Base-by-base conservation (phyloP, 2,329 filamentous ascomycete species). In the Cryphonectria parasitica region DNA sequence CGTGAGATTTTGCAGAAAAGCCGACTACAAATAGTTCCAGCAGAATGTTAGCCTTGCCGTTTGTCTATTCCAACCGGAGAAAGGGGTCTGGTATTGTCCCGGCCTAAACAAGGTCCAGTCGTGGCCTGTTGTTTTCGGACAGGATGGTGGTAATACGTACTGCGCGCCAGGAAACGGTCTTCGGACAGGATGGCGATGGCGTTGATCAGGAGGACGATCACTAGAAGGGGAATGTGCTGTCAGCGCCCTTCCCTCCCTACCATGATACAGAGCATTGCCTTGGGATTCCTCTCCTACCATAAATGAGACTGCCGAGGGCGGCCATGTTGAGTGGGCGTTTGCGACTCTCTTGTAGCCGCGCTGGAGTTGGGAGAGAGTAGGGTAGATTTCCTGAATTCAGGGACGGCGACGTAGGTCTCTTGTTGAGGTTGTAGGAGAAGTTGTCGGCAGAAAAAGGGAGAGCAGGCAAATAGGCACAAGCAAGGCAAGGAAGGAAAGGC, bases 181-280 rank as follows among this genome's bases (percentile, higher is more conserved):
- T 97, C 95, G 76, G 94, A 97, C 74, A 98, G 91, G 78, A 98
- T 90, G 74, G 95, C 94, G 79, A 98, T 91, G 75, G 94, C 93
- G 82, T 99, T 99, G 82, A 96, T 90, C 79, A 98, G 88, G 78
- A 98, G 93, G 79, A 97, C 86, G 76, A 90, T 88, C 75, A 95
- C 92, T 94, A 77, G 31, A 8, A 10, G 22, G 22, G 8, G 8
- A 58, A 6, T 58, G n/a, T 58, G 36, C 2, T 45, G 49, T 56
- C 62, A 67, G 25, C 39, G 11, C 60, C n/a, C n/a, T n/a, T n/a
- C n/a, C n/a, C n/a, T n/a, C n/a, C n/a, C n/a, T n/a, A n/a, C 60
- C 73, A 72, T 19, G 70, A 72, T 65, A 58, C 70, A 19, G 52
- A 54, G 62, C 31, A 73, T 41, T 73, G 54, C 31, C 15, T 54